Conservation (phyloP, 1,139 yeast species). For the Yamadazyma atlantica region DNA sequence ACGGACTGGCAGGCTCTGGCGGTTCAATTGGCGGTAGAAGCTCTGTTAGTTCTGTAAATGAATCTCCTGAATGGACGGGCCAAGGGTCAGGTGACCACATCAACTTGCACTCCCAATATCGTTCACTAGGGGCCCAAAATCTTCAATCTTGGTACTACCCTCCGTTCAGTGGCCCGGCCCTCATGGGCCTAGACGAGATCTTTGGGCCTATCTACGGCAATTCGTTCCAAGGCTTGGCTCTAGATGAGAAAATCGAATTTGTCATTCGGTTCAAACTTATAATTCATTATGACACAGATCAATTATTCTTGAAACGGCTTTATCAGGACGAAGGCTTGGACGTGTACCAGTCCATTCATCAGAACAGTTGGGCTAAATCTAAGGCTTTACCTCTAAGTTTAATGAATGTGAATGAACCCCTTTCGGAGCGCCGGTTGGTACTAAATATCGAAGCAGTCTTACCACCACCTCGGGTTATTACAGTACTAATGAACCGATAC, state of each 20-base stretch:
- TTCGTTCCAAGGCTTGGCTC: neutral
- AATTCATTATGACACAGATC: neutral
- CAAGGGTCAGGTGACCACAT: too few relatives aligned
- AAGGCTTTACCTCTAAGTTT: neutral
- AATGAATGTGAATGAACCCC: neutral
- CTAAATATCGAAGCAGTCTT: neutral
- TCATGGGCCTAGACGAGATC: neutral
- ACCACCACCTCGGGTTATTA: neutral
- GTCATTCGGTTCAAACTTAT: neutral
- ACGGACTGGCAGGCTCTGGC: neutral
- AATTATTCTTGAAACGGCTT: neutral
- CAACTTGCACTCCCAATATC: neutral
- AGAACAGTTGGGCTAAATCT: neutral
- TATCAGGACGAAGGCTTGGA: slow-evolving; percentile 1
- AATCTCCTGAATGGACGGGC: too few relatives aligned
- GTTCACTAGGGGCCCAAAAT: neutral
- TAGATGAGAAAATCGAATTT: neutral
- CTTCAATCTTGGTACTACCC: neutral
- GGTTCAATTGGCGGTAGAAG: too few relatives aligned
- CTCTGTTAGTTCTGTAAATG: too few relatives aligned
- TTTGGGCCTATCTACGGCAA: neutral
- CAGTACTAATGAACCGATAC: slow-evolving; percentile 33
- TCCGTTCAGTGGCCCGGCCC: neutral
- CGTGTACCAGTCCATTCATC: neutral
- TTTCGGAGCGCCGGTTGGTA: neutral